phyloP scores from a whole-genome alignment of 2,329 filamentous ascomycete species.

The Botrytis squamosa region DNA sequence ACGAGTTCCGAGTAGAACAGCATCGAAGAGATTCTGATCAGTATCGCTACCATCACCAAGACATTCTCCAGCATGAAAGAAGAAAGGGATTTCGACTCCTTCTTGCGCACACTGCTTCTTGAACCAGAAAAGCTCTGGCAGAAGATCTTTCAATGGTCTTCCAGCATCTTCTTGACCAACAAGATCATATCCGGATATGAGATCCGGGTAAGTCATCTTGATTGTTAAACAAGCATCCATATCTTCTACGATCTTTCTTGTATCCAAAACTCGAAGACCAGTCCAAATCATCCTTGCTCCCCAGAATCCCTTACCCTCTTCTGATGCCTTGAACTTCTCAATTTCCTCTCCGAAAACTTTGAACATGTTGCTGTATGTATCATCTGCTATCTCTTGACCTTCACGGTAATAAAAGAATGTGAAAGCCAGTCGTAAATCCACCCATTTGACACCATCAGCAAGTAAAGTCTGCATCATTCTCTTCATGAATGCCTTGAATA shows the following conservation, averaged over 20 bases:
- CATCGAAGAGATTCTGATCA: constrained; percentile 84
- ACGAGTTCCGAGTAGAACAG: constrained; percentile 79
- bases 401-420: constrained; percentile 65
- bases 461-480: constrained; percentile 68
- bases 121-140: constrained; percentile 92
- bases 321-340: constrained; percentile 67
- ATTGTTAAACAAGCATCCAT: constrained; percentile 87
- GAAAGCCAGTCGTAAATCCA: constrained; percentile 79
- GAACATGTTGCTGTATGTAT: constrained; percentile 69
- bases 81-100: constrained; percentile 82
- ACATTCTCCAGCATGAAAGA: constrained; percentile 88
- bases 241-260: constrained; percentile 66
- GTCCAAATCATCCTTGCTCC: constrained; percentile 86
- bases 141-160: constrained; percentile 69
- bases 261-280: constrained; percentile 61
- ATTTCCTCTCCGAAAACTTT: constrained; percentile 75
- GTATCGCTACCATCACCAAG: constrained; percentile 74
- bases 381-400: constrained; percentile 63
- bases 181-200: constrained; percentile 85
- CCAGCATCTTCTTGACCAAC: constrained; percentile 85
- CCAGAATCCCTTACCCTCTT: constrained; percentile 76
- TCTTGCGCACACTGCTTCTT: constrained; percentile 77
- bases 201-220: constrained; percentile 74
- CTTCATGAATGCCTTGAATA: constrained; percentile 74
- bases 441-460: constrained; percentile 82